These are phyloP conservation scores for Lactarius quietus DNA, from an alignment of 768 basidiomycete genomes.

Conservation along the genomic window DNA sequence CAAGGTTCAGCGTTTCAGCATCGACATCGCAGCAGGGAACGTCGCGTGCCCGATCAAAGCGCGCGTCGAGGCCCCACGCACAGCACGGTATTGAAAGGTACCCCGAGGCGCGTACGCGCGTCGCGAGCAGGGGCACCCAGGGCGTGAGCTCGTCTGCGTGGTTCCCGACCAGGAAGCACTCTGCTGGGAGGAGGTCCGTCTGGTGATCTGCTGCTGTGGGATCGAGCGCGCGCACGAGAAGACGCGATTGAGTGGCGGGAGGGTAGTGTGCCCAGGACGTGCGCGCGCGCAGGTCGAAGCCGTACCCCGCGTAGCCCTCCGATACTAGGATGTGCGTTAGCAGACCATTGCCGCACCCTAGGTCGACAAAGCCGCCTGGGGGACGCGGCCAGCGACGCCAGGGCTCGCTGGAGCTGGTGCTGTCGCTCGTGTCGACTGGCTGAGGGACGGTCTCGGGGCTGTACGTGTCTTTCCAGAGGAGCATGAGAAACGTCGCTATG, in stretches of 20 bases:
- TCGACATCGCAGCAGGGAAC: slow-evolving; percentile 27
- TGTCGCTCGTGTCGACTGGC: not conserved
- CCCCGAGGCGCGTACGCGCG: slow-evolving; percentile 54
- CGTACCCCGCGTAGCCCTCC: slow-evolving; percentile 82
- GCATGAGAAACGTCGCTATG: slow-evolving; percentile 89
- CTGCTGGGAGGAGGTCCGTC: slow-evolving; percentile 40
- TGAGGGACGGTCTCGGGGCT: slow-evolving; percentile 6
- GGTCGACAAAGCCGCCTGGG: slow-evolving; percentile 80
- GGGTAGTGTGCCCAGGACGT: slow-evolving; percentile 84
- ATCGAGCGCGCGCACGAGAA: slow-evolving; percentile 71
- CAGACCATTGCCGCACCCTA: slow-evolving; percentile 94
- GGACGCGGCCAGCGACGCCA: slow-evolving; percentile 80
- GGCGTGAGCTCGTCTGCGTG: slow-evolving; percentile 97
- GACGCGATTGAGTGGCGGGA: slow-evolving; percentile 48
- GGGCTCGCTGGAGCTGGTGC: slow-evolving; percentile 34
- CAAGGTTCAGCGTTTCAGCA: slow-evolving; percentile 50
- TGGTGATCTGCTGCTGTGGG: slow-evolving; percentile 38
- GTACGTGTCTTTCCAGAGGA: slow-evolving; percentile 84
- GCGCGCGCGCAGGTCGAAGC: slow-evolving; percentile 83
- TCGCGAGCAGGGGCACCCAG: slow-evolving; percentile 84
- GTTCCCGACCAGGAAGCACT: slow-evolving; percentile 84
- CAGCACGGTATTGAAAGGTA: slow-evolving; percentile 91
- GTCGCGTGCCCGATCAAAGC: slow-evolving; percentile 51
- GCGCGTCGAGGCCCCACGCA: slow-evolving; percentile 72
- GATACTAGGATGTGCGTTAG: slow-evolving; percentile 80